Percentiles rank a stretch among this genome's conserved stretches.
These are phyloP conservation scores for Fusarium aywerte DNA, from an alignment of 2,329 filamentous ascomycete species.

Conservation along the genomic window DNA sequence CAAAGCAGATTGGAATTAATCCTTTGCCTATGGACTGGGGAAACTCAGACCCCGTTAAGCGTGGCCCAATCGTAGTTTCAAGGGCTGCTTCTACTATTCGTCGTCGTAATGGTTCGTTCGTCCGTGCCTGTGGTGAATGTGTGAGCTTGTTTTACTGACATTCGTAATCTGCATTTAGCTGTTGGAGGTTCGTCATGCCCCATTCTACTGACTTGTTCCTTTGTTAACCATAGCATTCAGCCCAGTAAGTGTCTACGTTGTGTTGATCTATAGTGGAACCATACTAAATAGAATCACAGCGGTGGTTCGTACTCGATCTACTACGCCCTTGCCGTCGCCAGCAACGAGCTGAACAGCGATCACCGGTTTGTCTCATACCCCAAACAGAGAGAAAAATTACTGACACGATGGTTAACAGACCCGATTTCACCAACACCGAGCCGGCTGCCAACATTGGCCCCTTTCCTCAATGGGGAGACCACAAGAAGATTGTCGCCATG, in stretches of 20 bases:
- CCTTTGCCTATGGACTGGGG: constrained; percentile 93
- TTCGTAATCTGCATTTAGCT: constrained; percentile 51
- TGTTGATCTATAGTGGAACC: background rate
- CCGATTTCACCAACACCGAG: constrained; percentile 80
- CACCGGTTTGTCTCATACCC: constrained; percentile 66
- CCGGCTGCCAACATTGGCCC: constrained; percentile 90
- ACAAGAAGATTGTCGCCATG: constrained; percentile 97
- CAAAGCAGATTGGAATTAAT: constrained; percentile 92
- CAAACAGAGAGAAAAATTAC: background rate
- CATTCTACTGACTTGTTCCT: constrained; percentile 36
- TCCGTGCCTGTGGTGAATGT: constrained; percentile 15
- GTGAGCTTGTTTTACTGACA: constrained; percentile 25
- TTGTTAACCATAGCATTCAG: constrained; percentile 45
- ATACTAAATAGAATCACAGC: constrained; percentile 42
- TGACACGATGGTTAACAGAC: constrained; percentile 50
- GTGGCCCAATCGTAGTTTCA: constrained; percentile 91
- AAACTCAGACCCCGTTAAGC: constrained; percentile 74
- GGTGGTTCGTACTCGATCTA: constrained; percentile 97
- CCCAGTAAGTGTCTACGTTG: constrained; percentile 46
- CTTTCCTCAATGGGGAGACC: constrained; percentile 88
- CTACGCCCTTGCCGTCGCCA: constrained; percentile 91
- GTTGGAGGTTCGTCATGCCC: constrained; percentile 63
- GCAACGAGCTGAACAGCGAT: constrained; percentile 84
- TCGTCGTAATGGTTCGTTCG: constrained; percentile 76
- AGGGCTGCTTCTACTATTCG: constrained; percentile 79